These are phyloP conservation scores for Vanrija sp. DNA, from an alignment of 1,284 basidiomycete species.

Conservation along the genomic window DNA sequence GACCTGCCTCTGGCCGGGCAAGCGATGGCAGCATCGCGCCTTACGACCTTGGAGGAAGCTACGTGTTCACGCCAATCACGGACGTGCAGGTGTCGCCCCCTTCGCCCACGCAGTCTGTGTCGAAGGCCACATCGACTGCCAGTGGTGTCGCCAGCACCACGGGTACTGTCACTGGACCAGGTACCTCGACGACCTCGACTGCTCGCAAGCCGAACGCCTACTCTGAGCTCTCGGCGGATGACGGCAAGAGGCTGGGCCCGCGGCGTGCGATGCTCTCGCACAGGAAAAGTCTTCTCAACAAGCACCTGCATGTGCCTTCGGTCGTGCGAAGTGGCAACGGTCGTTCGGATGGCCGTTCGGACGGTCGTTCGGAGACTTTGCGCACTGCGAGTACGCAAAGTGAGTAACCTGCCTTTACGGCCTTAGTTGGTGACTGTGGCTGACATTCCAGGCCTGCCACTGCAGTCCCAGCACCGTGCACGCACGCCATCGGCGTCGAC, in stretches of 20 bases:
- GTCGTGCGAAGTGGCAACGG: not conserved
- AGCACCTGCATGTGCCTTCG: constrained; percentile 43
- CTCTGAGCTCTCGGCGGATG: no score
- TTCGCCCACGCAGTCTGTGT: not conserved
- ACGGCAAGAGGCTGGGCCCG: no score
- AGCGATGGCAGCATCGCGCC: not conserved
- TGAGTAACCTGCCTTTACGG: not conserved
- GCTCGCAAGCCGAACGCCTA: constrained; percentile 3
- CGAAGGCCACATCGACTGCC: not conserved
- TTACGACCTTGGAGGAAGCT: constrained; percentile 25
- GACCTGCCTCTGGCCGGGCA: not conserved
- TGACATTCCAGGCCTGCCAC: constrained; percentile 1
- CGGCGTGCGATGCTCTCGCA: not conserved
- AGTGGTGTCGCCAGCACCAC: no score
- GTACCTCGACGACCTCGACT: not conserved
- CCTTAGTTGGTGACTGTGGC: not conserved
- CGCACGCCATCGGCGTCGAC: constrained; percentile 26
- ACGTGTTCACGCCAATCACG: constrained; percentile 1
- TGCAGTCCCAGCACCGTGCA: constrained; percentile 1
- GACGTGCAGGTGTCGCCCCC: constrained; percentile 9
- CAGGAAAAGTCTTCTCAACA: constrained; percentile 27
- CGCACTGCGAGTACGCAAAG: not conserved
- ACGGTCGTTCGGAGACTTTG: not conserved
- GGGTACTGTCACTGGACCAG: not conserved
- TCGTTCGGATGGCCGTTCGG: not conserved